Conservation (phyloP, 179 eudicot genomes). For the Silene coronaria region DNA sequence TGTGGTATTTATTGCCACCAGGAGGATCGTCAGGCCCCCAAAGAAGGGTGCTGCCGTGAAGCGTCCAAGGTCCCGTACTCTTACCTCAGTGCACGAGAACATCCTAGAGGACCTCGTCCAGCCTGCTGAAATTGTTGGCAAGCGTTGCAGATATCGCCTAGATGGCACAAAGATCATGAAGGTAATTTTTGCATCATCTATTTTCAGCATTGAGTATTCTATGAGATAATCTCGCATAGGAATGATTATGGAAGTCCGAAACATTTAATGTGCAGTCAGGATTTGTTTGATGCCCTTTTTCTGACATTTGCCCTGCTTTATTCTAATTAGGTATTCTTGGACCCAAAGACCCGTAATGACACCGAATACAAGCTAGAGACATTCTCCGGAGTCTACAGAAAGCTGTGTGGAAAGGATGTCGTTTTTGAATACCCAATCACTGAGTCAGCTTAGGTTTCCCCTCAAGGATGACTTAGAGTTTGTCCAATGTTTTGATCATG, state of each 20-base stretch:
- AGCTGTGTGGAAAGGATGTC: constrained; percentile 66
- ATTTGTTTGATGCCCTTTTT: neutral
- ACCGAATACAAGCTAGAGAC: constrained; percentile 65
- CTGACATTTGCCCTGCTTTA: neutral
- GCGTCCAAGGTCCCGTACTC: constrained; percentile 44
- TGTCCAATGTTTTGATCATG: constrained; percentile 13
- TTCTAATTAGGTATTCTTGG: constrained; percentile 43
- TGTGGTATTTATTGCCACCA: constrained; percentile 43
- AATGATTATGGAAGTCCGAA: too few relatives aligned
- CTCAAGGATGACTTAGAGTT: constrained; percentile 11
- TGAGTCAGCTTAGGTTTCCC: constrained; percentile 31
- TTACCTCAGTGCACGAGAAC: constrained; percentile 39
- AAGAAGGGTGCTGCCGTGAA: constrained; percentile 43
- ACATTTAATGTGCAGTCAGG: neutral
- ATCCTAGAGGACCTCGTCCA: constrained; percentile 43
- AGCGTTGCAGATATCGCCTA: constrained; percentile 37
- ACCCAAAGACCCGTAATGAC: constrained; percentile 56
- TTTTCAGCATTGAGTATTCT: neutral
- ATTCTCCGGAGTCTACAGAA: constrained; percentile 55
- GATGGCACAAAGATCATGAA: constrained; percentile 45
- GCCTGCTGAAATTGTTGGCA: constrained; percentile 46
- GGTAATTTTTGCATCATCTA: constrained; percentile 12
- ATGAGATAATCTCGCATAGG: neutral
- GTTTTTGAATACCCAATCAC: constrained; percentile 52
- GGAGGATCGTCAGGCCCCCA: constrained; percentile 42